Conservation (phyloP, 2,329 filamentous ascomycete species). For the Karstenula rhodostoma region DNA sequence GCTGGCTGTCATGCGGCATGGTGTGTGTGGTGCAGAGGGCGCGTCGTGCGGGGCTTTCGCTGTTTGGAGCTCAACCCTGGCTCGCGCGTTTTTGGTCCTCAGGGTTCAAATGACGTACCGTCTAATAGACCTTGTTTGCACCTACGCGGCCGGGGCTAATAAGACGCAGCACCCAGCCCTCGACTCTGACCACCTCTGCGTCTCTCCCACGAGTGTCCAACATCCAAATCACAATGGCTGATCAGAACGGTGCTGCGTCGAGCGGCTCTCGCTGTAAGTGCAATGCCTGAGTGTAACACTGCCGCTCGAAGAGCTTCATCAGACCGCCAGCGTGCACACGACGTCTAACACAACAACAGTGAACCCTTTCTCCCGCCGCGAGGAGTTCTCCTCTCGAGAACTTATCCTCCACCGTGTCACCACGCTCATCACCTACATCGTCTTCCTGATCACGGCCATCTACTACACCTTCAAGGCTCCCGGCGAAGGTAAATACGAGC, state of each 20-base stretch:
- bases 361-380: constrained; percentile 20
- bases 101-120: constrained; percentile 12
- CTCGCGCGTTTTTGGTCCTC: constrained; percentile 3
- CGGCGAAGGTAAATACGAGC: constrained; percentile 63
- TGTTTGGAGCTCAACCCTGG: constrained; percentile 14
- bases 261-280: constrained; percentile 19
- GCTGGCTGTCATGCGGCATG: constrained; percentile 14
- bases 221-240: constrained; percentile 17
- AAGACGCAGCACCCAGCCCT: background rate
- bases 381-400: constrained; percentile 56
- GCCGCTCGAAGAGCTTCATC: background rate
- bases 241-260: constrained; percentile 20
- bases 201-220: background rate
- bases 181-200: background rate
- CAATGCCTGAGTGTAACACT: background rate
- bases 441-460: constrained; percentile 75
- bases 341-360: constrained; percentile 15
- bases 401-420: constrained; percentile 79
- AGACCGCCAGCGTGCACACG: background rate
- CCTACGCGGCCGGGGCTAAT: background rate
- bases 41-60: constrained; percentile 15
- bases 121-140: background rate
- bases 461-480: constrained; percentile 76
- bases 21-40: constrained; percentile 8
- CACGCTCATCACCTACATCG: constrained; percentile 76